phyloP scores from a whole-genome alignment of 78 protist species.

The Cavenderia fasciculata region DNA sequence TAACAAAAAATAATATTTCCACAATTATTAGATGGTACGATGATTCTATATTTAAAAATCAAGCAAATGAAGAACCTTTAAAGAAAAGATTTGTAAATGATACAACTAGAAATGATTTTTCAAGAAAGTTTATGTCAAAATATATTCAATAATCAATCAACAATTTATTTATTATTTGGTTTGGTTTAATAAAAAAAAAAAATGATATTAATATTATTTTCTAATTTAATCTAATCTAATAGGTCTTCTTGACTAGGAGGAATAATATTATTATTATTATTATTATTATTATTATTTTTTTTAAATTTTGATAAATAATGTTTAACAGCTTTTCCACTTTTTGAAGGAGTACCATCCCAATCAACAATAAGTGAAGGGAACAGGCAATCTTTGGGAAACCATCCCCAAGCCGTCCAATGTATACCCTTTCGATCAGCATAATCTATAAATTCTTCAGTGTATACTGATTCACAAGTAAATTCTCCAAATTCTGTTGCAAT shows the following conservation, averaged over 20 bases:
- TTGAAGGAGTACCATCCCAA: not conserved
- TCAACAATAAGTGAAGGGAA: slow-evolving; percentile 1
- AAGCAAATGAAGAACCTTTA: slow-evolving; percentile 70
- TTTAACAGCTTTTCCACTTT: not conserved
- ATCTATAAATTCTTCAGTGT: not conserved
- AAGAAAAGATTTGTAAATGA: slow-evolving; percentile 74
- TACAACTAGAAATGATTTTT: slow-evolving; percentile 75
- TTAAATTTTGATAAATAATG: not conserved
- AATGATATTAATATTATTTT: too few relatives aligned
- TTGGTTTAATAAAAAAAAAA: too few relatives aligned
- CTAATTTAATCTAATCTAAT: too few relatives aligned
- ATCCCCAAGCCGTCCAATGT: slow-evolving; percentile 23
- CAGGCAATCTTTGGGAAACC: slow-evolving; percentile 2
- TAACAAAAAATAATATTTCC: not conserved
- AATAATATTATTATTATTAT: too few relatives aligned
- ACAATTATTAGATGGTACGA: slow-evolving; percentile 45
- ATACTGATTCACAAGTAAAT: slow-evolving; percentile 11
- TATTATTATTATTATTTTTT: too few relatives aligned
- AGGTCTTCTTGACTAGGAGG: too few relatives aligned
- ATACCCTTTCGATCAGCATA: slow-evolving; percentile 5
- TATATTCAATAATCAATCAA: slow-evolving; percentile 37
- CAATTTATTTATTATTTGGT: too few relatives aligned
- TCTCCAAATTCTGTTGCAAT: slow-evolving; percentile 53
- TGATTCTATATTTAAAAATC: slow-evolving; percentile 66
- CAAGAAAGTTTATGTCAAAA: slow-evolving; percentile 40